A percentile compares a stretch with the other conserved stretches of the same genome.
phyloP scores from a whole-genome alignment of 208 protist species.

The Herpetomonas samuelpessoai region DNA sequence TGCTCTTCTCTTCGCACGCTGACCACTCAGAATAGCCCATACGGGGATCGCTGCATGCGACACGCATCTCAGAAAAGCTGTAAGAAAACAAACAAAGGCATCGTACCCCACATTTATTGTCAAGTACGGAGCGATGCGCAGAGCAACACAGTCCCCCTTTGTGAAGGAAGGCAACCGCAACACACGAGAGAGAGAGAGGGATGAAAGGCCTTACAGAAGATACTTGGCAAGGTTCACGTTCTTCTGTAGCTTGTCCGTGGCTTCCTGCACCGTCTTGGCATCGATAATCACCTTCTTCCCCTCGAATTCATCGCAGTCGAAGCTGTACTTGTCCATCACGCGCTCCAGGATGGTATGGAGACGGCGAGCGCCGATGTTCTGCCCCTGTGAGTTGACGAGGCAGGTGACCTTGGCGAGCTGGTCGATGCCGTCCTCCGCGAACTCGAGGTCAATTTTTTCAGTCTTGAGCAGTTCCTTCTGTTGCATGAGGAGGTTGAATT shows the following conservation, averaged over 20 bases:
- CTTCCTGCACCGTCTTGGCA: constrained; percentile 54
- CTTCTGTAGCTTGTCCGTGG: constrained; percentile 79
- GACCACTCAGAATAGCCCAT: no score
- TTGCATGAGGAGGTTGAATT: constrained; percentile 94
- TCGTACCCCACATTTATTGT: no score
- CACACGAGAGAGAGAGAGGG: not conserved
- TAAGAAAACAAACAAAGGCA: no score
- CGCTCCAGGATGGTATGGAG: constrained; percentile 96
- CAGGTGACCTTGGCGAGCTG: constrained; percentile 92
- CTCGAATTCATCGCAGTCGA: constrained; percentile 83
- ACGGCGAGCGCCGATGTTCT: constrained; percentile 97
- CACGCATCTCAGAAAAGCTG: no score
- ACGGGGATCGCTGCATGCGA: no score
- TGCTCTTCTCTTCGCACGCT: no score
- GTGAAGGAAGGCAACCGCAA: no score
- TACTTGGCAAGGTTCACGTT: constrained; percentile 91
- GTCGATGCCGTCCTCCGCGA: constrained; percentile 91
- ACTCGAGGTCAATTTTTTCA: constrained; percentile 94
- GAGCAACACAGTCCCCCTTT: no score
- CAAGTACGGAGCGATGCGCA: no score
- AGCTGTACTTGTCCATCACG: constrained; percentile 95
- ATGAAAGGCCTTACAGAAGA: constrained; percentile 48
- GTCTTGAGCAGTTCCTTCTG: constrained; percentile 92
- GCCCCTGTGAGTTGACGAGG: constrained; percentile 91
- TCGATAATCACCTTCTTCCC: constrained; percentile 76